These are phyloP conservation scores for Ogataea ramenticola DNA, from an alignment of 805 yeast genomes.

Conservation along the genomic window DNA sequence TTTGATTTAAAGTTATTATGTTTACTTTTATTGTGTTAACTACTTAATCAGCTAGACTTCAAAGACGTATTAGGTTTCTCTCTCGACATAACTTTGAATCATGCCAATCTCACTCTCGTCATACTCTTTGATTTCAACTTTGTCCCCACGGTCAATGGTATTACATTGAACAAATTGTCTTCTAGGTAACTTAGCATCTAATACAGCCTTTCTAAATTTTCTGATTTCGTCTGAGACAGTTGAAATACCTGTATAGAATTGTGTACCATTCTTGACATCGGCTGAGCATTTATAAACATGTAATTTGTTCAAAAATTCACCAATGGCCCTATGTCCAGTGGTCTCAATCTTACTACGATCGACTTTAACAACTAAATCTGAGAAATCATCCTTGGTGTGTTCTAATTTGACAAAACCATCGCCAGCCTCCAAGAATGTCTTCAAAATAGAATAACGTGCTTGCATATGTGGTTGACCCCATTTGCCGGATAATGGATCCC, in stretches of 20 bases:
- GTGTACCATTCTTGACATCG: constrained; percentile 56
- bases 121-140: constrained; percentile 60
- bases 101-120: constrained; percentile 67
- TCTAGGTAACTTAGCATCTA: constrained; percentile 72
- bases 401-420: constrained; percentile 49
- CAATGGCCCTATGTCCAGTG: constrained; percentile 67
- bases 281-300: constrained; percentile 79
- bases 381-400: constrained; percentile 37
- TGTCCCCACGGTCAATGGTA: constrained; percentile 36
- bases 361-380: constrained; percentile 54
- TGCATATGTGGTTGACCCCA: constrained; percentile 98
- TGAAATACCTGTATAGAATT: constrained; percentile 63
- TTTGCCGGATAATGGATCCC: constrained; percentile 75
- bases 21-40: not conserved
- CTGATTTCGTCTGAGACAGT: constrained; percentile 57
- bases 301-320: constrained; percentile 61
- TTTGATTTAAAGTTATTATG: not conserved
- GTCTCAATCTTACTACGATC: constrained; percentile 58
- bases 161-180: constrained; percentile 82
- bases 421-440: constrained; percentile 62
- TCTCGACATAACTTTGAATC: constrained; percentile 69
- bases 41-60: not conserved
- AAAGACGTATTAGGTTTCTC: constrained; percentile 28
- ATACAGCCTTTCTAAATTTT: constrained; percentile 57
- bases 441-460: constrained; percentile 81